Evolutionary conservation across 164 flowering plant species (phyloP).

Genomic region (Platanus orientalis): DNA sequence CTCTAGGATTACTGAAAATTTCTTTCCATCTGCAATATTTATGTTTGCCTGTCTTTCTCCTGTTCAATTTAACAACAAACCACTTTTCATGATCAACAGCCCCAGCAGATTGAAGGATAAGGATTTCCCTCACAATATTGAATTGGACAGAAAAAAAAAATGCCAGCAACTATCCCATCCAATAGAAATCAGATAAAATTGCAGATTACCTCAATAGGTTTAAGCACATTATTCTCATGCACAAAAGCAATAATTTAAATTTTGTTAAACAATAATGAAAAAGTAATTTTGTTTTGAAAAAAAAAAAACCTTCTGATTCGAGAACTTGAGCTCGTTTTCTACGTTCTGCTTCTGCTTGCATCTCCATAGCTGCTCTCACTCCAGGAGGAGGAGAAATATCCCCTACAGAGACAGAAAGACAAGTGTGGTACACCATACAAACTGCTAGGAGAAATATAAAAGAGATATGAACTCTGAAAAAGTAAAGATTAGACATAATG

Average conservation of each 20-base stretch:
- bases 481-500: neutral
- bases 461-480: neutral
- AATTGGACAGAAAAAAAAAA: neutral
- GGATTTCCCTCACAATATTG: neutral
- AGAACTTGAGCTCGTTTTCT: constrained; percentile 88
- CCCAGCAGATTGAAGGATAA: neutral
- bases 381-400: constrained; percentile 91
- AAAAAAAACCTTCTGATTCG: constrained; percentile 71
- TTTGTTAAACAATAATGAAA: neutral
- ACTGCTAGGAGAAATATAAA: neutral
- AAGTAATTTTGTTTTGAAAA: neutral
- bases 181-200: neutral
- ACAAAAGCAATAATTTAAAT: neutral
- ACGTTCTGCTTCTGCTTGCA: constrained; percentile 99
- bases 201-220: neutral
- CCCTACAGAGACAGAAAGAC: constrained; percentile 38
- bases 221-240: neutral
- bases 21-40: constrained; percentile 74
- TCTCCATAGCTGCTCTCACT: constrained; percentile 88
- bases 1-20: constrained; percentile 40
- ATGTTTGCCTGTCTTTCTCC: constrained; percentile 86
- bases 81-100: neutral
- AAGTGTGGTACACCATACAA: neutral
- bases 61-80: constrained; percentile 24
- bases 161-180: neutral